A percentile compares a stretch with the other conserved stretches of the same genome.
phyloP scores from a whole-genome alignment of 2,329 filamentous ascomycete species.

The Coniella lustricola region DNA sequence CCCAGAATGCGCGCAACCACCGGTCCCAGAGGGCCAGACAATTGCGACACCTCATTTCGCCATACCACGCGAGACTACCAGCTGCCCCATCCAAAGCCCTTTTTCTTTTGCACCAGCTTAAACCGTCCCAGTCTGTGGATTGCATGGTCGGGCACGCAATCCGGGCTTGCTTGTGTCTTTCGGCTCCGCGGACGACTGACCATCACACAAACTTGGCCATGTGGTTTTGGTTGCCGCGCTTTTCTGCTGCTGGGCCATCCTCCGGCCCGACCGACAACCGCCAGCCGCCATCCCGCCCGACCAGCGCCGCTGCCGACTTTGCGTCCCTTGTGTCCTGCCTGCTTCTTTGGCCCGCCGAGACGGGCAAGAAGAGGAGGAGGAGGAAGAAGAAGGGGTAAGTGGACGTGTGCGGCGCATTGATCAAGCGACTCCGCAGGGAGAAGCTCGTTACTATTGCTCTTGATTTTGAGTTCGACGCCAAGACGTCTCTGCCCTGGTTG shows the following conservation, averaged over 20 bases:
- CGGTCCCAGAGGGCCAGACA: too few relatives aligned
- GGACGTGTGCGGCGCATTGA: neutral
- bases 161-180: constrained; percentile 1
- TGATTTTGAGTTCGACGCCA: neutral
- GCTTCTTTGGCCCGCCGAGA: too few relatives aligned
- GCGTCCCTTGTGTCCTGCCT: neutral
- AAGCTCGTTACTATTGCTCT: neutral
- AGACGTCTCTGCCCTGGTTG: neutral
- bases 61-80: too few relatives aligned
- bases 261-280: constrained; percentile 13
- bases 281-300: constrained; percentile 5
- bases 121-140: neutral
- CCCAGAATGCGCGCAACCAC: neutral
- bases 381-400: too few relatives aligned
- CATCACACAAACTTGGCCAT: neutral
- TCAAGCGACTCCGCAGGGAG: too few relatives aligned
- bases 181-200: neutral
- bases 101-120: too few relatives aligned
- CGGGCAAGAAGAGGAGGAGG: too few relatives aligned
- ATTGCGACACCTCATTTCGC: too few relatives aligned
- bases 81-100: too few relatives aligned
- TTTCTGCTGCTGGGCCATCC: constrained; percentile 1
- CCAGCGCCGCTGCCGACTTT: constrained; percentile 1
- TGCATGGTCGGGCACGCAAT: constrained; percentile 8
- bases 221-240: neutral